Base-by-base conservation (phyloP, 2,329 filamentous ascomycete species). In the Colletotrichum abscissum region DNA sequence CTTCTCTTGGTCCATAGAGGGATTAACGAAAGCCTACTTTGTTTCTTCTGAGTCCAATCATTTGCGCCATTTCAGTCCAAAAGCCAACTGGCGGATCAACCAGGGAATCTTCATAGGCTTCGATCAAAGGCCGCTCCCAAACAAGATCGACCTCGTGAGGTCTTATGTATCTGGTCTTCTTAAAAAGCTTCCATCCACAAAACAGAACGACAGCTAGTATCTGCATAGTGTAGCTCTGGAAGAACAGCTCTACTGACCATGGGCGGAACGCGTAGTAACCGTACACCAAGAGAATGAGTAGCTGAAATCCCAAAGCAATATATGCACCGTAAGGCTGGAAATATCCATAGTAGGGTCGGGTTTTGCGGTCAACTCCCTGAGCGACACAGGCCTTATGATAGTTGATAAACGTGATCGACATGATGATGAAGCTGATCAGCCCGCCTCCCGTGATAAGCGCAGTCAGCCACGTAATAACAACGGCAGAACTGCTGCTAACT, bases 141-240 rank as follows among this genome's bases (percentile, higher is more conserved):
- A 90, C 82, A 19, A 92, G 83, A 77, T 92, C 90, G 3, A 87
- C 86, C 77, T 93, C 88, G 5, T 84, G 78, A 0, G 91, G 83
- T 2, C 82, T 81, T 22, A 91, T 83, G 64, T 88, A 83, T 72
- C 85, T 86, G 1, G 91, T 93, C 69, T 84, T 84, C 83, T 91
- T 90, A 79, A 90, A 24, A 1, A 93, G 8, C 82, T 94, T 94
- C 90, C 91, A 94, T 76, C 85, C 84, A 24, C 87, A 65, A 78
- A 88, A 92, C 33, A 90, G 81, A 46, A 89, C 78, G 8, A 87
- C 85, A 0, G 87, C 86, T 28, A 91, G 79, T 16, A 90, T 80
- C 73, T 88, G 82, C 87, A 91, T 90, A 33, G 87, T 87, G 80
- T 91, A 91, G 82, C 88, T 88, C 22, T 84, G 81, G 79, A 88